phyloP scores from a whole-genome alignment of 768 basidiomycete genomes.

The Boletus rufocinnamomeus region DNA sequence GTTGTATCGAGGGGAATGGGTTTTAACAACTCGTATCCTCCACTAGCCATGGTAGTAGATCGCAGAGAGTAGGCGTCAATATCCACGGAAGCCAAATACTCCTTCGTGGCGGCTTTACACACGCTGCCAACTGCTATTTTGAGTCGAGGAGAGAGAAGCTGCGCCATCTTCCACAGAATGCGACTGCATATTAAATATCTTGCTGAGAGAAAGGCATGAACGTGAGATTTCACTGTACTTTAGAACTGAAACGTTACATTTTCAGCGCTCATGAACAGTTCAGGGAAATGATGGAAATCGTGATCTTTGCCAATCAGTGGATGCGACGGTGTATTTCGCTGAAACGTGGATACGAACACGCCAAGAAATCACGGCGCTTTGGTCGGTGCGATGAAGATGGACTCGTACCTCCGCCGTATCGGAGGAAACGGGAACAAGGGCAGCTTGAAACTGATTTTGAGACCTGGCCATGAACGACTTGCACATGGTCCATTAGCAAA shows the following conservation, averaged over 20 bases:
- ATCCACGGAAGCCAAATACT: neutral
- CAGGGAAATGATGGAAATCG: neutral
- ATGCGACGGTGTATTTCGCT: neutral
- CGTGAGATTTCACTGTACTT: neutral
- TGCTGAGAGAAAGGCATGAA: neutral
- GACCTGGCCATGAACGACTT: too few relatives aligned
- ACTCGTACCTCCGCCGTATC: neutral
- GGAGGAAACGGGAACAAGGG: neutral
- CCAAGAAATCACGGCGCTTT: neutral
- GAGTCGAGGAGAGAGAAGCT: neutral
- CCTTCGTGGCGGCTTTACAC: neutral
- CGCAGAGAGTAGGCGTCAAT: neutral
- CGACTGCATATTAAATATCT: neutral
- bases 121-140: neutral
- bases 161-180: neutral
- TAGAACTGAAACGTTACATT: neutral
- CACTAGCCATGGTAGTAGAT: slow-evolving; percentile 19
- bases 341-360: neutral
- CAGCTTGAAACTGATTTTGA: neutral
- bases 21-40: slow-evolving; percentile 24
- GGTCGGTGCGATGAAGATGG: too few relatives aligned
- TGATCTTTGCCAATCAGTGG: too few relatives aligned
- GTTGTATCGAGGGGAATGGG: neutral
- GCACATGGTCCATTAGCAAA: neutral
- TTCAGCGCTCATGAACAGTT: neutral